phyloP scores from a whole-genome alignment of 768 basidiomycete genomes.

The Phlebiopsis gigantea region DNA sequence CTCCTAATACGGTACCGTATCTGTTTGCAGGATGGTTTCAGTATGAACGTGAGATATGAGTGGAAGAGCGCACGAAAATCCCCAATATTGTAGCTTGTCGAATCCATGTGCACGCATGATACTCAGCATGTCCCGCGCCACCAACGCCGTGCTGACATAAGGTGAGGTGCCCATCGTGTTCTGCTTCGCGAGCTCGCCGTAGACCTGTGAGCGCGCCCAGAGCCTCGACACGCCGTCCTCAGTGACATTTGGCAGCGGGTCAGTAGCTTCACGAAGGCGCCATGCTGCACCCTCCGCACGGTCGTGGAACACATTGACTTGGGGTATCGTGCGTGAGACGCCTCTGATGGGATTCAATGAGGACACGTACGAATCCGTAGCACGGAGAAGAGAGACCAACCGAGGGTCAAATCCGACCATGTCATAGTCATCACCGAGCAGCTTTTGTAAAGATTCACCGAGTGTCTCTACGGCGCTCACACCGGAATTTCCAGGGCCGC shows the following conservation, averaged over 20 bases:
- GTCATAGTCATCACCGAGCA: conserved; percentile 26
- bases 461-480: conserved; percentile 9
- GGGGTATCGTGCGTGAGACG: conserved; percentile 5
- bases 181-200: conserved; percentile 3
- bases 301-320: conserved; percentile 1
- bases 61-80: conserved; percentile 16
- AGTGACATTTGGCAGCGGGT: neutral
- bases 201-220: neutral
- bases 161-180: neutral
- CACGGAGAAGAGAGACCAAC: neutral
- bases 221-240: neutral
- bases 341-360: too few species aligned
- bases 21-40: too few species aligned
- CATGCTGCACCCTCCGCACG: conserved; percentile 1
- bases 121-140: conserved; percentile 27
- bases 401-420: conserved; percentile 28
- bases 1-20: conserved; percentile 17
- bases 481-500: conserved; percentile 25
- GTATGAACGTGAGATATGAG: too few species aligned
- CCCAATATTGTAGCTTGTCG: conserved; percentile 28
- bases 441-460: conserved; percentile 10
- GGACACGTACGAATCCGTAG: too few species aligned
- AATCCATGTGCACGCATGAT: conserved; percentile 24
- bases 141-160: conserved; percentile 24
- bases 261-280: neutral